Percentiles rank a stretch among this genome's conserved stretches.
phyloP scores from a whole-genome alignment of 345 rosid genomes.

The Dovyalis caffra region DNA sequence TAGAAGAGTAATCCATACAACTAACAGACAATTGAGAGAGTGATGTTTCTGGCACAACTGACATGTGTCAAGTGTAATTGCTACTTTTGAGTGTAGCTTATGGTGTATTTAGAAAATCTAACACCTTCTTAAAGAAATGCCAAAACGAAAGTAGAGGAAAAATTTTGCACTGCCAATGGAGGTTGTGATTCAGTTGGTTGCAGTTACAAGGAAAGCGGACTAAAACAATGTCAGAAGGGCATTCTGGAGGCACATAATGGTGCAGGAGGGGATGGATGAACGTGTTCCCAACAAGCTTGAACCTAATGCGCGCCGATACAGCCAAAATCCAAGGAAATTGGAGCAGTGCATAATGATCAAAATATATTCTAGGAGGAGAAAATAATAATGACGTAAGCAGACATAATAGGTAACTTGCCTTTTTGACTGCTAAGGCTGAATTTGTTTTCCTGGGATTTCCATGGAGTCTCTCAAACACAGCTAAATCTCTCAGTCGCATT shows the following conservation, averaged over 20 bases:
- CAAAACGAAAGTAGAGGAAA: neutral
- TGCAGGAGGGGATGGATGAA: no score
- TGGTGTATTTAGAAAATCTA: no score
- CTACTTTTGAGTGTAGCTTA: neutral
- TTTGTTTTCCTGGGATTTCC: slow-evolving; percentile 76
- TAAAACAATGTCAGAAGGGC: neutral
- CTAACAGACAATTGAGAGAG: neutral
- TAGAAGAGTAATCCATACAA: neutral
- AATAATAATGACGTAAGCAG: neutral
- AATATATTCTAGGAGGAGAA: neutral
- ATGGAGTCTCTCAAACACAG: slow-evolving; percentile 76
- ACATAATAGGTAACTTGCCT: slow-evolving; percentile 40
- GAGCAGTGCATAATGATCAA: neutral
- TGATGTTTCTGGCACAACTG: neutral
- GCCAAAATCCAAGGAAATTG: neutral
- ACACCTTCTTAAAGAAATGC: neutral
- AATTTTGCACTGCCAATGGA: neutral
- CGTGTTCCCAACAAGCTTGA: neutral
- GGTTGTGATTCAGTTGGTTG: neutral
- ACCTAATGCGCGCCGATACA: neutral
- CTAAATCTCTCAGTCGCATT: slow-evolving; percentile 70
- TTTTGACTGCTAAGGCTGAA: slow-evolving; percentile 70
- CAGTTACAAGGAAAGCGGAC: neutral
- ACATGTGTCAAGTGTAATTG: neutral
- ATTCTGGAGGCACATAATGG: neutral